These are phyloP conservation scores for Alternaria angustiovoidea DNA, from an alignment of 2,329 filamentous ascomycete genomes.

Conservation along the genomic window DNA sequence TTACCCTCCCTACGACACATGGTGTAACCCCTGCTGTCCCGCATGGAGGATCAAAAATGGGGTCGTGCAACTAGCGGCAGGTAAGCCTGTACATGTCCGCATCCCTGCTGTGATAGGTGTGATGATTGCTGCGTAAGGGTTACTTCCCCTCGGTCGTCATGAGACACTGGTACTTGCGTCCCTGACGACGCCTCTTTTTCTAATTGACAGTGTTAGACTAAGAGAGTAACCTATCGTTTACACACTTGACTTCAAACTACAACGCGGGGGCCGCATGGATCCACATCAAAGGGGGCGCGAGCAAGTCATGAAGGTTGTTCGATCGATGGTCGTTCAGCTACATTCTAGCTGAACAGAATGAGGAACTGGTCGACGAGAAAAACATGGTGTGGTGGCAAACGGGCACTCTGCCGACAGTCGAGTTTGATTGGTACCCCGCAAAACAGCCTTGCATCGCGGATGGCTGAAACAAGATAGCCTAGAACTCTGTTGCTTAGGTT, in stretches of 20 bases:
- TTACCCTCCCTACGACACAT: constrained; percentile 17
- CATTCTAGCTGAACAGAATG: not conserved
- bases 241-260: not conserved
- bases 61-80: constrained; percentile 24
- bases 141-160: constrained; percentile 8
- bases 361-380: constrained; percentile 3
- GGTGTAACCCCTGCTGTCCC: constrained; percentile 22
- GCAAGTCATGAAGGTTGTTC: not conserved
- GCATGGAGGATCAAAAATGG: constrained; percentile 26
- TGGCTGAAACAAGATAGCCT: constrained; percentile 14
- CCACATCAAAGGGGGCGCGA: not conserved
- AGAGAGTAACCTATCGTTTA: not conserved
- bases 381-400: constrained; percentile 9
- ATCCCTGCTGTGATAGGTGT: constrained; percentile 14
- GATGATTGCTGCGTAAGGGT: constrained; percentile 14
- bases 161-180: constrained; percentile 16
- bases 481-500: constrained; percentile 17
- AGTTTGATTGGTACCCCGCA: constrained; percentile 17
- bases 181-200: not conserved
- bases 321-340: not conserved
- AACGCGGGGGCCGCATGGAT: not conserved
- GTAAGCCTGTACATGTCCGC: constrained; percentile 18
- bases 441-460: constrained; percentile 8
- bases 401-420: not conserved
- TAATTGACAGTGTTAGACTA: constrained; percentile 5